phyloP scores from a whole-genome alignment of 768 basidiomycete species.

The Amanita molliuscula region DNA sequence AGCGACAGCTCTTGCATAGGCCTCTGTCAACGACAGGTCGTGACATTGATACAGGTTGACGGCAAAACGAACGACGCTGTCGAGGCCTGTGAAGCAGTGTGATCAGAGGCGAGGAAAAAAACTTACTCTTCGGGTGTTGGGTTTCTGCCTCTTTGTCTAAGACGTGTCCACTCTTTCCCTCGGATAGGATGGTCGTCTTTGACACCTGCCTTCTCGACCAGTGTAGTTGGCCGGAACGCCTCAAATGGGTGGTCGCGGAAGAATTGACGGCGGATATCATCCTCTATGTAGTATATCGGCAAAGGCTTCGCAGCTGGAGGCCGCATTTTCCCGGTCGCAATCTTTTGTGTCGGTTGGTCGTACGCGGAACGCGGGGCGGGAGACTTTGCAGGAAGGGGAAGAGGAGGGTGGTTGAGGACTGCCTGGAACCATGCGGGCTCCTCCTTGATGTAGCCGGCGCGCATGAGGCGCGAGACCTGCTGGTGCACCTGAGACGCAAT shows the following conservation, averaged over 20 bases:
- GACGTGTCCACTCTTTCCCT: slow-evolving; percentile 63
- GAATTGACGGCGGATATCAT: slow-evolving; percentile 81
- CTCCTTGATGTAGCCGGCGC: slow-evolving; percentile 45
- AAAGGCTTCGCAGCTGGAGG: slow-evolving; percentile 36
- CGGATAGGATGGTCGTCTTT: slow-evolving; percentile 43
- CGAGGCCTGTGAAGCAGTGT: slow-evolving; percentile 8
- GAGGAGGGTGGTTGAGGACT: slow-evolving; percentile 81
- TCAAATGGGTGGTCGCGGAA: slow-evolving; percentile 96
- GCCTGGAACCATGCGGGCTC: slow-evolving; percentile 81
- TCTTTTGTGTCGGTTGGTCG: slow-evolving; percentile 29
- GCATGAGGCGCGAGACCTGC: slow-evolving; percentile 73
- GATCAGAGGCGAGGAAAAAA: neutral
- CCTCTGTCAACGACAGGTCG: slow-evolving; percentile 53
- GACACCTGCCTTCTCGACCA: slow-evolving; percentile 63
- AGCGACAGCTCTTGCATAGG: slow-evolving; percentile 69
- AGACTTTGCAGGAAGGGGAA: slow-evolving; percentile 71
- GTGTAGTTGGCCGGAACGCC: slow-evolving; percentile 67
- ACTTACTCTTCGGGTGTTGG: slow-evolving; percentile 89
- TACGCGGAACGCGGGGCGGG: slow-evolving; percentile 47
- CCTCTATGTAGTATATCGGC: slow-evolving; percentile 72
- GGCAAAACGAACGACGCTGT: slow-evolving; percentile 73
- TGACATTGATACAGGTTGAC: slow-evolving; percentile 67
- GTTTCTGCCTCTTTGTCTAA: slow-evolving; percentile 74
- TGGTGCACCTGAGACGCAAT: slow-evolving; percentile 85
- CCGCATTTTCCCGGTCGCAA: slow-evolving; percentile 21